phyloP scores from a whole-genome alignment of 306 rosid species.

The Malus fusca region DNA sequence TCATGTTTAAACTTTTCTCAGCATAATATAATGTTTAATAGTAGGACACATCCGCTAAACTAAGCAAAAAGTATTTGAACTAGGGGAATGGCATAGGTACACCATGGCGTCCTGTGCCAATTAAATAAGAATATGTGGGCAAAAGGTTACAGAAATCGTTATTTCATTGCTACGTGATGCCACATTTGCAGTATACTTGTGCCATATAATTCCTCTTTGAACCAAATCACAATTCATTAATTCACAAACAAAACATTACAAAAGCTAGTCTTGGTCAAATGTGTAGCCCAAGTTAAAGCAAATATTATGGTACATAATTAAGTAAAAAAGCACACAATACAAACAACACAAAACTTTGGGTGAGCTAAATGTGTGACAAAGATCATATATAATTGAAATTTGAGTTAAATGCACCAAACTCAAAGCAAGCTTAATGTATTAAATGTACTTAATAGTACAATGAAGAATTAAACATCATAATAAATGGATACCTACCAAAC shows the following conservation, averaged over 20 bases:
- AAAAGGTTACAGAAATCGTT: too few species aligned
- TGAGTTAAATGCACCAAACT: background rate
- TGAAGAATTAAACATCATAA: background rate
- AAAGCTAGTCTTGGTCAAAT: background rate
- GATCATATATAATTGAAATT: background rate
- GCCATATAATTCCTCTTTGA: background rate
- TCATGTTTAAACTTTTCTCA: background rate
- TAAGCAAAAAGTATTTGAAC: background rate
- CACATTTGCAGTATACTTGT: accelerated
- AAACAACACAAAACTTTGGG: background rate
- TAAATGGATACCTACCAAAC: background rate
- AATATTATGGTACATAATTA: background rate
- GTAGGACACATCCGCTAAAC: background rate
- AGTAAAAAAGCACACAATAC: background rate
- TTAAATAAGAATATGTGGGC: too few species aligned
- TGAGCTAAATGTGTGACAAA: background rate
- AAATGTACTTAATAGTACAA: background rate
- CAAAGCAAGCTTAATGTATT: background rate
- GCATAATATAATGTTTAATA: background rate
- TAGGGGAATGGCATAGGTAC: too few species aligned
- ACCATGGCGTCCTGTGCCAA: too few species aligned
- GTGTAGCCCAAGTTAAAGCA: background rate
- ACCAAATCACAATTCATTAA: background rate
- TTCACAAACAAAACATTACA: background rate
- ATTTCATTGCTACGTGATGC: accelerated